phyloP scores from a whole-genome alignment of 2,329 filamentous ascomycete genomes.

The Nemania sp. region DNA sequence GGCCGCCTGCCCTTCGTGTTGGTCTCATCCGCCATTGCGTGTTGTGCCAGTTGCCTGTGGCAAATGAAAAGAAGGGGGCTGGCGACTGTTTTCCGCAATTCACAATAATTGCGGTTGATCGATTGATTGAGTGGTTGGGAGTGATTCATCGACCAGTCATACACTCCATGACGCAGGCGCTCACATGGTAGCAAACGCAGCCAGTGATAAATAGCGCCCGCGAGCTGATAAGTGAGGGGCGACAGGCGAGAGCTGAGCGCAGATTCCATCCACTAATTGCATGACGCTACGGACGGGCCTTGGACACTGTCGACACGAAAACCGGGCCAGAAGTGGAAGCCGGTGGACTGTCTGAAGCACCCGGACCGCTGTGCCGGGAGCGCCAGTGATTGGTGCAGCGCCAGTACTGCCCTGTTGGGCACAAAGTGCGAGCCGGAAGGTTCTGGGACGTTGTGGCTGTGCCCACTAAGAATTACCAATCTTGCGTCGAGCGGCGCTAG shows the following conservation, averaged over 20 bases:
- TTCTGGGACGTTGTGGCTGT: constrained; percentile 39
- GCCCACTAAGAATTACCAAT: constrained; percentile 14
- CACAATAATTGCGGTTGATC: neutral
- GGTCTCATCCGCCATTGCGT: too few relatives aligned
- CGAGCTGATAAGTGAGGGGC: constrained; percentile 18
- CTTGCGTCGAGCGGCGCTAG: neutral
- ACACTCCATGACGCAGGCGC: constrained; percentile 12
- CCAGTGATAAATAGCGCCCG: neutral
- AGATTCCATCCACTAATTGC: constrained; percentile 10
- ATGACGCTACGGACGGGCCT: neutral
- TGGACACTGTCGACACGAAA: constrained; percentile 1
- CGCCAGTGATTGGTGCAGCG: constrained; percentile 17
- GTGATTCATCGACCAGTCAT: constrained; percentile 18
- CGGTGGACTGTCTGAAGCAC: constrained; percentile 13
- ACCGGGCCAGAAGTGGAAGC: constrained; percentile 9
- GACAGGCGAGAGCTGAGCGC: constrained; percentile 23
- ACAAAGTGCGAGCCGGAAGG: constrained; percentile 36
- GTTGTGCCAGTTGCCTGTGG: constrained; percentile 7
- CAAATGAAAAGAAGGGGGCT: constrained; percentile 1
- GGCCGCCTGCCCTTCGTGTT: neutral
- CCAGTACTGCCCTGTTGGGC: neutral
- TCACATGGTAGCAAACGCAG: constrained; percentile 11
- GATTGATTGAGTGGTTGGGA: constrained; percentile 1
- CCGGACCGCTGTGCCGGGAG: constrained; percentile 27
- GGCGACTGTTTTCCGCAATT: neutral